Base-by-base conservation (phyloP, 495 filamentous ascomycete species). In the Xylaria palmicola region DNA sequence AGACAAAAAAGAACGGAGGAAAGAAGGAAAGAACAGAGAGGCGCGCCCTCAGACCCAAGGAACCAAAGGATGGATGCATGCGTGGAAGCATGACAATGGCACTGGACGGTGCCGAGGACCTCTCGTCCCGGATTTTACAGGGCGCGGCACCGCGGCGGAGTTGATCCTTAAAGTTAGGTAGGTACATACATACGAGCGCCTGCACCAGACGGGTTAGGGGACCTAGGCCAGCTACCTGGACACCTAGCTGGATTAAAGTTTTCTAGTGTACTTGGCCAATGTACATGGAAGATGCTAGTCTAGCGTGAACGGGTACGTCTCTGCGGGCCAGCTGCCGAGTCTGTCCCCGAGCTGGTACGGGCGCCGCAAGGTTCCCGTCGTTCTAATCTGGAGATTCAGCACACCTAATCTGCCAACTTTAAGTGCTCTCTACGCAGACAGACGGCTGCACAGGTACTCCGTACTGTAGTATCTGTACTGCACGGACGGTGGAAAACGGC, bases 61-160 rank as follows among this genome's bases (percentile, higher is more conserved):
- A 44, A 44, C 9, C 41, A 44, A 44, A 44, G 41, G n/a, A n/a
- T n/a, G n/a, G 26, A 54, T 43, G 53, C 53, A 44, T 44, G 53
- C 39, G 37, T 44, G 51, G 51, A 54, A 54, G 9, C 43, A 53
- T 27, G n/a, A 20, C 15, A 40, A 12, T 40, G 13, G 39, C 51
- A 40, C 37, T 27, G 34, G 27, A 24, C 53, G 17, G 27, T 34
- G 39, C 36, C 53, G 53, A 56, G 40, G 26, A 56, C 24, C 53
- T 44, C 53, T 50, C 15, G 45, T 22, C 30, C 22, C 13, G 27
- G 53, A 39, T 10, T 44, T 22, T 32, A 10, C 52, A 43, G 37
- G 37, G 51, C 22, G 24, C 6, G 6, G 41, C 41, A 45, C 37
- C 26, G 7, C 44, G 24, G 52, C 52, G 52, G 52, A 40, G 52